These are phyloP conservation scores for Eucalyptus curtisii DNA, from an alignment of 345 rosid genomes.

Conservation along the genomic window DNA sequence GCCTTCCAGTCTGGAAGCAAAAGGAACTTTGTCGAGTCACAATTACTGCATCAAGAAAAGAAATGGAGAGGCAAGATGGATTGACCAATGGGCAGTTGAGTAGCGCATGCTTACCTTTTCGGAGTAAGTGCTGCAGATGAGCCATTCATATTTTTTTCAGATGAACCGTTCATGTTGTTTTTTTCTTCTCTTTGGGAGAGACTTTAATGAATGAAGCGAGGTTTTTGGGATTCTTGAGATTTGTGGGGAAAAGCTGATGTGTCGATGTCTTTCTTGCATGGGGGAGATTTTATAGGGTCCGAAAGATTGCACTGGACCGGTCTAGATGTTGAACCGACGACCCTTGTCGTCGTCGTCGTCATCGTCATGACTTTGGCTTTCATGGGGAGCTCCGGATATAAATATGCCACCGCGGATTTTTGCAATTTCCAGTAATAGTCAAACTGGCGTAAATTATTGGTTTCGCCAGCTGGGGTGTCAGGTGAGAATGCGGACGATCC, in stretches of 20 bases:
- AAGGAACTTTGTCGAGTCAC: not conserved
- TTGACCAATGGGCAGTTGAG: not conserved
- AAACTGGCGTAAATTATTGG: not conserved
- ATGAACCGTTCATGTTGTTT: not conserved
- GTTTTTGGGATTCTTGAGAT: not conserved
- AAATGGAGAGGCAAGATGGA: not conserved
- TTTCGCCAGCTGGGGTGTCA: not conserved
- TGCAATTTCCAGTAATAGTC: not conserved
- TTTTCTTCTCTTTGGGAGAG: not conserved
- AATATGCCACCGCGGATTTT: not conserved
- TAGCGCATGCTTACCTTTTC: not conserved
- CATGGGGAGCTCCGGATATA: not conserved
- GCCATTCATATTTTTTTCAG: not conserved
- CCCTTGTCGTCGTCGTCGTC: no score
- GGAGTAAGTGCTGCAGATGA: not conserved
- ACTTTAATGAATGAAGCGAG: not conserved
- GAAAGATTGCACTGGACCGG: not conserved
- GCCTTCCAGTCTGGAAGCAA: slow-evolving; percentile 13
- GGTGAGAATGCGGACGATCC: not conserved
- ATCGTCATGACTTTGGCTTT: not conserved
- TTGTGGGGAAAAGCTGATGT: not conserved
- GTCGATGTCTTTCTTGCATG: not conserved
- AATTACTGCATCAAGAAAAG: not conserved
- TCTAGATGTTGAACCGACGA: not conserved
- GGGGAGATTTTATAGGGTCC: not conserved